These are phyloP conservation scores for Ogataea degrootiae DNA, from an alignment of 805 yeast genomes.

Conservation along the genomic window DNA sequence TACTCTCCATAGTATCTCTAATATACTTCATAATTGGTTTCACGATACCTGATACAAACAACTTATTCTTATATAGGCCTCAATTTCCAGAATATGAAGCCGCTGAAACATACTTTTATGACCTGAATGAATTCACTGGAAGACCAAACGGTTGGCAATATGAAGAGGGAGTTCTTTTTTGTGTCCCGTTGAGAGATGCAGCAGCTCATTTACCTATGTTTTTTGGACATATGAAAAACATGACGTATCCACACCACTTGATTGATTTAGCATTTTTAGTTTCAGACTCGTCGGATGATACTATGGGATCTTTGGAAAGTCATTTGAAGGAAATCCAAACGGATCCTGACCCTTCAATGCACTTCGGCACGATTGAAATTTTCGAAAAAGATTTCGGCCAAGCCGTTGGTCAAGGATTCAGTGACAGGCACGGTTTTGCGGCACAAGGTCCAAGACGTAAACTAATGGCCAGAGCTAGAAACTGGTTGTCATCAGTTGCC, in stretches of 20 bases:
- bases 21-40: neutral
- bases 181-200: constrained; percentile 59
- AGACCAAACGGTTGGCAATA: constrained; percentile 48
- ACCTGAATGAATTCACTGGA: constrained; percentile 40
- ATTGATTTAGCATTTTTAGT: constrained; percentile 74
- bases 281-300: constrained; percentile 85
- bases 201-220: constrained; percentile 59
- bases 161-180: constrained; percentile 48
- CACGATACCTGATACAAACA: neutral
- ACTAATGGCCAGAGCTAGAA: constrained; percentile 92
- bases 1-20: neutral
- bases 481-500: constrained; percentile 87
- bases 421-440: constrained; percentile 91
- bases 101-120: constrained; percentile 27
- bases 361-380: constrained; percentile 82
- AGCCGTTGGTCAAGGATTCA: constrained; percentile 84
- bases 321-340: constrained; percentile 61
- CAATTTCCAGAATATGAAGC: constrained; percentile 7
- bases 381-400: constrained; percentile 93
- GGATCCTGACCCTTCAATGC: constrained; percentile 53
- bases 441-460: constrained; percentile 96
- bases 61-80: constrained; percentile 13
- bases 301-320: constrained; percentile 61
- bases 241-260: constrained; percentile 53
- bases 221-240: constrained; percentile 49